phyloP scores from a whole-genome alignment of 2,329 filamentous ascomycete species.

The Alternaria angustiovoidea region DNA sequence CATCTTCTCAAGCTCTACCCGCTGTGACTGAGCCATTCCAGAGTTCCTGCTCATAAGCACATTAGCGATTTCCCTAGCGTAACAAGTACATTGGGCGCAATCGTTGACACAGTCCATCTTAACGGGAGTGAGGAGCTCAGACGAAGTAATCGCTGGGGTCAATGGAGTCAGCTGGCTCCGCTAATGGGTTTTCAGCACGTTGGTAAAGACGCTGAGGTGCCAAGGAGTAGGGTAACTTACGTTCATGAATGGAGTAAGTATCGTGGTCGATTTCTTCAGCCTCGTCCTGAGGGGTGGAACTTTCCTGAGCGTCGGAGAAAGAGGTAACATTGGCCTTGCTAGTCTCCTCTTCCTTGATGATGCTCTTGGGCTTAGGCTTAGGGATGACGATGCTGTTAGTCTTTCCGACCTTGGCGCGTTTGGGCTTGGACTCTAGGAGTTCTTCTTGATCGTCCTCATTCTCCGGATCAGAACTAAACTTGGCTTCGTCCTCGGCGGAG shows the following conservation, averaged over 20 bases:
- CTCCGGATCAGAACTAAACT: conserved; percentile 2
- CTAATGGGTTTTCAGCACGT: background rate
- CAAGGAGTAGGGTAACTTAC: background rate
- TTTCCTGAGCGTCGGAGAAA: conserved; percentile 19
- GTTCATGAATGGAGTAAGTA: background rate
- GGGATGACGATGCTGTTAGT: background rate
- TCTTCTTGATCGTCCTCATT: conserved; percentile 8
- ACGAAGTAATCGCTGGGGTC: background rate
- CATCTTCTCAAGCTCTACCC: conserved; percentile 10
- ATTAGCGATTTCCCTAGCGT: conserved; percentile 19
- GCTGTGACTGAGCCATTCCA: conserved; percentile 18
- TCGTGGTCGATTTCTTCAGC: background rate
- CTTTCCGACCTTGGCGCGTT: conserved; percentile 12
- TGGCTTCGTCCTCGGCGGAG: background rate
- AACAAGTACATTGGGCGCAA: conserved; percentile 14
- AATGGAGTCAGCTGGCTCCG: conserved; percentile 4
- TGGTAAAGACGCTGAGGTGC: background rate
- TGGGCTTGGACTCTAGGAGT: conserved; percentile 2
- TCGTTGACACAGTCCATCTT: background rate
- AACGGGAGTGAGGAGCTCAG: background rate
- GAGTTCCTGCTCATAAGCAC: conserved; percentile 15
- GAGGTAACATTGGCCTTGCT: conserved; percentile 1
- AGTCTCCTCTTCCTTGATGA: background rate
- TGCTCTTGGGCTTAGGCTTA: background rate
- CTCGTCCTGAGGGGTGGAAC: background rate